These are phyloP conservation scores for Trichopus zeylanicus DNA, from an alignment of 116 monocot species.

Conservation along the genomic window DNA sequence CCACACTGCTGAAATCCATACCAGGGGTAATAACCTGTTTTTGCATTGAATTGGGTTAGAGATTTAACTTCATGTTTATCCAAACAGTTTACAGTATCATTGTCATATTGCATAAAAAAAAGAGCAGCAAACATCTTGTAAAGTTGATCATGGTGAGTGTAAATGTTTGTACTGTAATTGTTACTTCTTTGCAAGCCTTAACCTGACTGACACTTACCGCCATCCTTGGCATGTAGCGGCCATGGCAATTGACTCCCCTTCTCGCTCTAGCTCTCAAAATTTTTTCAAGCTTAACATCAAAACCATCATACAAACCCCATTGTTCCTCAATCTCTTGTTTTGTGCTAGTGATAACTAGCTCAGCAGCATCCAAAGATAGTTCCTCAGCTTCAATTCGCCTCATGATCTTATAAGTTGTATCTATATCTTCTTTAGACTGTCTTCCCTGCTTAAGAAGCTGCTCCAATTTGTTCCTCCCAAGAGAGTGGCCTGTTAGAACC, in stretches of 20 bases:
- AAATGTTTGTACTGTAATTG: too few relatives aligned
- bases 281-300: slow-evolving; percentile 54
- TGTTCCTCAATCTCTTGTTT: slow-evolving; percentile 86
- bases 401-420: slow-evolving; percentile 48
- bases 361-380: slow-evolving; percentile 49
- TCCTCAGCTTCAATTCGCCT: slow-evolving; percentile 74
- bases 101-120: too few relatives aligned
- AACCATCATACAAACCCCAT: slow-evolving; percentile 80
- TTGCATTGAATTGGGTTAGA: too few relatives aligned
- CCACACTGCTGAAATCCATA: slow-evolving; percentile 77
- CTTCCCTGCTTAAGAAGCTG: slow-evolving; percentile 71
- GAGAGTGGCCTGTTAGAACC: slow-evolving; percentile 77
- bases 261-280: slow-evolving; percentile 44
- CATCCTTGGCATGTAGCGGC: slow-evolving; percentile 65
- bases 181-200: too few relatives aligned
- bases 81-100: too few relatives aligned
- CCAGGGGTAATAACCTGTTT: slow-evolving; percentile 73
- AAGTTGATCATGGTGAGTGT: too few relatives aligned
- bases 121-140: too few relatives aligned
- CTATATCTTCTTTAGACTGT: slow-evolving; percentile 37
- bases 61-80: too few relatives aligned
- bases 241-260: slow-evolving; percentile 52
- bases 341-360: slow-evolving; percentile 71
- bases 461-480: slow-evolving; percentile 81
- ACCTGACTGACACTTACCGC: slow-evolving; percentile 11